phyloP scores from a whole-genome alignment of 768 basidiomycete genomes.

The Amanita thiersii region DNA sequence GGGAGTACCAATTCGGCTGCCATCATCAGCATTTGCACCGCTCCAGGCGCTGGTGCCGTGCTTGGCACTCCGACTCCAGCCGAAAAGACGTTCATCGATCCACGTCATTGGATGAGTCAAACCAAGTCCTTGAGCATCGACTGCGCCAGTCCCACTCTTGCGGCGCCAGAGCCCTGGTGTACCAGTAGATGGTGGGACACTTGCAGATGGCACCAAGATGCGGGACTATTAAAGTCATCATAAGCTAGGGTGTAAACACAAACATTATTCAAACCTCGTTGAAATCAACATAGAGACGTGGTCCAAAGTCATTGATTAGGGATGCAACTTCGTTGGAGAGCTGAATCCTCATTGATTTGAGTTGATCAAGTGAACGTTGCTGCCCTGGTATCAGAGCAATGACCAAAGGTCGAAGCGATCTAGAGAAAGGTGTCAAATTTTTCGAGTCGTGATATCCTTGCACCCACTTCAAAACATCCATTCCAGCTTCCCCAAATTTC shows the following conservation, averaged over 20 bases:
- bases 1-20: conserved; percentile 59
- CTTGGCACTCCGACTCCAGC: conserved; percentile 73
- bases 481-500: conserved; percentile 96
- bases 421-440: conserved; percentile 21
- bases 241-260: conserved; percentile 8
- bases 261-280: conserved; percentile 45
- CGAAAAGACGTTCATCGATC: conserved; percentile 91
- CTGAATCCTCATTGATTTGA: conserved; percentile 64
- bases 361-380: conserved; percentile 65
- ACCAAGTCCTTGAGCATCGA: conserved; percentile 80
- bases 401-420: conserved; percentile 85
- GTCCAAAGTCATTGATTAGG: conserved; percentile 83
- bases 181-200: conserved; percentile 72
- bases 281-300: conserved; percentile 81
- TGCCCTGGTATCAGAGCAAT: conserved; percentile 87
- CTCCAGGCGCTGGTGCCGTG: conserved; percentile 89
- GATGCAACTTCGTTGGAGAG: conserved; percentile 81
- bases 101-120: conserved; percentile 91
- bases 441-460: not conserved
- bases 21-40: conserved; percentile 45
- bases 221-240: conserved; percentile 42
- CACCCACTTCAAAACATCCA: conserved; percentile 91
- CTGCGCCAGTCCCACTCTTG: conserved; percentile 72
- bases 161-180: conserved; percentile 71
- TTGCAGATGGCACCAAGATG: conserved; percentile 77